Evolutionary conservation across 2,329 filamentous ascomycete species (phyloP).

Genomic region (Hirsutella thompsonii): DNA sequence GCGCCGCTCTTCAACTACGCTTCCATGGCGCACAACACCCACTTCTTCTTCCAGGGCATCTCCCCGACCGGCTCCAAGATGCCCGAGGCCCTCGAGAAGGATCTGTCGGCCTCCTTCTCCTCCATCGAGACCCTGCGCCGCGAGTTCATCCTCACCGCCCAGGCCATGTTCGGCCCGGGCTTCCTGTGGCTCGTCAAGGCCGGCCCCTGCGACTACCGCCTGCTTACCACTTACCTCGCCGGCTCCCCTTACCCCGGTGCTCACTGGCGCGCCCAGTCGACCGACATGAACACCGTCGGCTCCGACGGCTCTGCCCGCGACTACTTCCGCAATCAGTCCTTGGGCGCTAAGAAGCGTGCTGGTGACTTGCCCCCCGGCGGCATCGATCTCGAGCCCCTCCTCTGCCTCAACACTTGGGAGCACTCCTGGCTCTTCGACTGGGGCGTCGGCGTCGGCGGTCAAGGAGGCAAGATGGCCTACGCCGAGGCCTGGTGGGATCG

Average conservation of each 20-base stretch:
- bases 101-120: constrained; percentile 62
- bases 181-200: constrained; percentile 86
- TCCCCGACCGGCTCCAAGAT: constrained; percentile 34
- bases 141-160: constrained; percentile 70
- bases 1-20: constrained; percentile 90
- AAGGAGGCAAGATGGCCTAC: constrained; percentile 63
- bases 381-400: constrained; percentile 57
- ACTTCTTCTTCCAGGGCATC: constrained; percentile 61
- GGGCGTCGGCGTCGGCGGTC: constrained; percentile 40
- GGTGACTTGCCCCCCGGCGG: constrained; percentile 47
- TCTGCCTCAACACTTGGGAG: constrained; percentile 95
- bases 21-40: constrained; percentile 89
- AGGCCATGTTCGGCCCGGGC: constrained; percentile 89
- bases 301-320: constrained; percentile 20
- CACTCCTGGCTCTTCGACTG: constrained; percentile 85
- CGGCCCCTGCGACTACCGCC: constrained; percentile 38
- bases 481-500: constrained; percentile 75
- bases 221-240: constrained; percentile 83
- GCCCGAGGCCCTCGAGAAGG: constrained; percentile 38
- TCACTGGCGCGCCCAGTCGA: constrained; percentile 59
- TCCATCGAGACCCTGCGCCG: constrained; percentile 69
- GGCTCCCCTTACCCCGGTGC: constrained; percentile 79
- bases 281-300: constrained; percentile 57
- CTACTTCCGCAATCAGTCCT: constrained; percentile 26
- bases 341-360: constrained; percentile 14